phyloP scores from a whole-genome alignment of 179 eudicot species.

The Carnegiea gigantea region DNA sequence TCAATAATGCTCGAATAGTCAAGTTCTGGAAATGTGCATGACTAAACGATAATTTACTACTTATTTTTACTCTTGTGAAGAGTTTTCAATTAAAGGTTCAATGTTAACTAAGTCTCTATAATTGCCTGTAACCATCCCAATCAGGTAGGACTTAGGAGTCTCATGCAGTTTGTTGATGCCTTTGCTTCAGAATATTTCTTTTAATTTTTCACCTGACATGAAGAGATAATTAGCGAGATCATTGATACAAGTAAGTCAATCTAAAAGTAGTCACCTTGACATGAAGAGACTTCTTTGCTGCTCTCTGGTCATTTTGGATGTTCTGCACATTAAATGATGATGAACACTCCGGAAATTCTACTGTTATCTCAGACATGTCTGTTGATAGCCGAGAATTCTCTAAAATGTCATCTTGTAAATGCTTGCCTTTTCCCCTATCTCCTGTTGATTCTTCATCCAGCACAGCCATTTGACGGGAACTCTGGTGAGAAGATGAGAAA shows the following conservation, averaged over 20 bases:
- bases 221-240: background rate
- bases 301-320: conserved; percentile 21
- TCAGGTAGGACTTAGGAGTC: background rate
- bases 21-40: background rate
- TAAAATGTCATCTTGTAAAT: conserved; percentile 7
- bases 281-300: conserved; percentile 16
- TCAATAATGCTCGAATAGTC: background rate
- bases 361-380: conserved; percentile 27
- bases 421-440: conserved; percentile 13
- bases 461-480: conserved; percentile 9
- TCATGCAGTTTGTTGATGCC: background rate
- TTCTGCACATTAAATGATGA: conserved; percentile 27
- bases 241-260: background rate
- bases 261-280: conserved; percentile 26
- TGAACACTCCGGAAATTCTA: conserved; percentile 25
- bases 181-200: background rate
- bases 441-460: background rate
- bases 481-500: conserved; percentile 16
- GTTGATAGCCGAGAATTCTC: conserved; percentile 24
- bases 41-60: background rate
- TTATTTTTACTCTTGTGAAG: background rate
- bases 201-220: background rate
- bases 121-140: background rate
- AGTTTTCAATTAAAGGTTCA: background rate
- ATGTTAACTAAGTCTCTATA: background rate